Conservation (phyloP, 306 rosid species). For the Quercus variabilis region DNA sequence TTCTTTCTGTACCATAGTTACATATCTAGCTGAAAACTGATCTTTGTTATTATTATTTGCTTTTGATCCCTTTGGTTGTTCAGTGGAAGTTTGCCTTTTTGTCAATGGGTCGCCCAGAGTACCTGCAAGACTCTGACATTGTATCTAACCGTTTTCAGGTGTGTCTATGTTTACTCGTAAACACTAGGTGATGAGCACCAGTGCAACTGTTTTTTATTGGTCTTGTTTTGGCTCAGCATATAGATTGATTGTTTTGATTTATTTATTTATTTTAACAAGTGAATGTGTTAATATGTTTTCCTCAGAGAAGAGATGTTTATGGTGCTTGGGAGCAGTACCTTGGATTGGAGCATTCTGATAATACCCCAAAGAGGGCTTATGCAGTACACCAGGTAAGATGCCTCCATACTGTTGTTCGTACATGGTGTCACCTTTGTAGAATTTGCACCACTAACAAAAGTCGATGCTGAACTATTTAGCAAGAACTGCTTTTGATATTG, state of each 20-base stretch:
- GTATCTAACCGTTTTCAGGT: constrained; percentile 91
- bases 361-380: constrained; percentile 67
- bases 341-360: constrained; percentile 90
- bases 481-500: background rate
- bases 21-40: background rate
- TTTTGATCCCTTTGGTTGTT: background rate
- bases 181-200: background rate
- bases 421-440: background rate
- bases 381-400: constrained; percentile 67
- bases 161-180: background rate
- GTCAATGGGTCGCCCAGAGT: constrained; percentile 89
- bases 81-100: constrained; percentile 97
- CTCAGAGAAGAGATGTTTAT: constrained; percentile 78
- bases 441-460: background rate
- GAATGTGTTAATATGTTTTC: constrained; percentile 9
- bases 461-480: background rate
- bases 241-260: background rate
- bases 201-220: constrained; percentile 8
- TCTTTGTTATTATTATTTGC: background rate
- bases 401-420: background rate
- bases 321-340: constrained; percentile 99
- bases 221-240: background rate
- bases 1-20: background rate
- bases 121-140: constrained; percentile 74
- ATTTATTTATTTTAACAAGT: background rate